Base-by-base conservation (phyloP, 345 rosid species). In the Sonneratia alba region DNA sequence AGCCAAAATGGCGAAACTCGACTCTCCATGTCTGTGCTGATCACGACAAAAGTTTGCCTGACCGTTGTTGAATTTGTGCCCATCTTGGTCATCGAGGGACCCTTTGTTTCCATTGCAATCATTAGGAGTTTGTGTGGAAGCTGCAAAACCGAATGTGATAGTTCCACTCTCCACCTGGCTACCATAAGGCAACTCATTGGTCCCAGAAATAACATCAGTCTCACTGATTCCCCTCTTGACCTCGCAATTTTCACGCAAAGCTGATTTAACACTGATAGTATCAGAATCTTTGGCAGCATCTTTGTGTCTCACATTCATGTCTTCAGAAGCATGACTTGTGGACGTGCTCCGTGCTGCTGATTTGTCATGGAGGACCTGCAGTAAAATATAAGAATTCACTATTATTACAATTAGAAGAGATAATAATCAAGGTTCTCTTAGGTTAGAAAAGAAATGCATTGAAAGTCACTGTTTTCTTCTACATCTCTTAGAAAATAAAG, bases 1-100 rank as follows among this genome's bases (percentile, higher is more conserved):
- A 36, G 89, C 75, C 66, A 24, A 21, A 14, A 83, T 79, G 2
- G 96, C 88, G 83, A 91, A 94, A 79, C 96, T 91, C 1, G 96
- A 74, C 81, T 91, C 98, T n/a, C 95, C 91, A 19, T 74, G 71
- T 67, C 77, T 18, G 2, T 65, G 70, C 2, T 79, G 79, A 75
- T 77, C 73, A 16, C 24, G 80, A 61, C 79, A 74, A 43, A 86
- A 76, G 47, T 72, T 61, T 32, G 79, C 56, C 47, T 71, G 81
- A 18, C 79, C 72, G 15, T 70, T 22, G 5, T 75, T 24, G 40
- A 59, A 59, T 36, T 61, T 73, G 59, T 73, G 70, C 15, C 43
- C 55, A 57, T 32, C 76, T 66, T 51, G 72, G 69, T 74, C 51
- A 55, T 70, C 80, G 9, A 16, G 74, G 66, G n/a, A 43, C 18